Base-by-base conservation (phyloP, 169 alveolate genomes). In the Plasmodium blacklocki region DNA sequence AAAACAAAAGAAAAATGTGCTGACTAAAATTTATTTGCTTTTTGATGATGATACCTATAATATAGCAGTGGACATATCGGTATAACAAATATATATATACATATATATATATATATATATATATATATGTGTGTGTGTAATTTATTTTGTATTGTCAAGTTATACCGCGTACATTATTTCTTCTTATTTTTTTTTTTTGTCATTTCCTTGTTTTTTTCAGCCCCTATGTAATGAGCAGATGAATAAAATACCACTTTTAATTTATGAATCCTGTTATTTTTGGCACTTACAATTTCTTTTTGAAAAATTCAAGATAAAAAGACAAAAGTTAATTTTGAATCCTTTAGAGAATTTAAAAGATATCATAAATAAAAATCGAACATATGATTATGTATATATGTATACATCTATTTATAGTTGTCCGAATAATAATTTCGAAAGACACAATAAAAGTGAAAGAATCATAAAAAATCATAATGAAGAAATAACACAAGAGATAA, bases 61-160 rank as follows among this genome's bases (percentile, higher is more conserved):
- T 29, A 67, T 83, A 39, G 91, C 91, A 50, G 39, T 83, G 68
- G 91, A 83, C 50, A 67, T 83, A 19, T 83, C 91, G 74, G 91
- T 83, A 70, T 21, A 32, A 32, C 8, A 32, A 32, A 32, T 5
- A 32, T 32, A 32, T 32, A 26, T 32, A 32, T 32, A 32, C 4
- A 32, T 32, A 32, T 32, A 32, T 32, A 32, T 32, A 5, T 32
- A 26, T 26, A 1, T 32, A 3, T 32, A 0, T 32, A 5, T 32
- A 0, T 32, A 5, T 32, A 0, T 32, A 5, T 32, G 9, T 32
- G 9, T 32, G 8, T 32, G 45, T 32, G 45, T 32, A 32, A 5
- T 32, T 32, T 32, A 32, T 32, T 32, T 32, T 32, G 45, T 32
- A 0, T 32, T 8, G 8, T 32, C 45, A 32, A 32, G 9, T 32